Evolutionary conservation across 495 filamentous ascomycete genomes (phyloP), one percentile per base, ranked within the genome.

Genomic region (Parachaetomium inaequale): DNA sequence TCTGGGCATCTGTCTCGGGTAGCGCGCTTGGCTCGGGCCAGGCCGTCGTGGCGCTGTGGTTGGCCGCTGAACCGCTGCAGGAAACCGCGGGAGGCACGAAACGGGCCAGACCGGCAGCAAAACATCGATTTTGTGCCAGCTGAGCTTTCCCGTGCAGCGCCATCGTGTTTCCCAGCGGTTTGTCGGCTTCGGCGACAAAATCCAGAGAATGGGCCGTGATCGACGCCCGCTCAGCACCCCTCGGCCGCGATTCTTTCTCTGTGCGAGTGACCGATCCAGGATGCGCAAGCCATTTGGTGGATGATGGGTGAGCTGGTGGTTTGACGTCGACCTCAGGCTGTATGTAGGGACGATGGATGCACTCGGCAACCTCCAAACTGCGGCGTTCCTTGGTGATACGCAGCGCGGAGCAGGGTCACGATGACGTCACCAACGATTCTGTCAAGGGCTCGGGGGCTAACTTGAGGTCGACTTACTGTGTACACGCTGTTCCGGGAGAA

Each of bases 1-100:
- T n/a, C n/a, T n/a, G n/a, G n/a, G n/a, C n/a, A n/a, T 10, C 25
- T 38, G 52, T 55, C 52, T 55, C 52, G 21, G 52, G n/a, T 40
- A 17, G 52, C 52, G 19, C 19, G 21, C 32, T 32, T 38, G 51
- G 5, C n/a, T 36, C 19, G 4, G 12, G 28, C 25, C 14, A 17
- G 38, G 38, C 3, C 12, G 12, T 15, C 14, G 14, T 15, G 38
- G 12, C 15, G 12, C 23, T 50, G n/a, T 36, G 50, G 29, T 53
- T 43, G 40, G 40, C 40, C n/a, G 17, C 12, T 5, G 14, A 17
- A 40, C 6, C 12, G 12, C 10, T 40, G 36, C 36, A 17, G 17
- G 36, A 40, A 40, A 40, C 36, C 36, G 12, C 36, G 4, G 34
- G 10, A 17, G 36, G 17, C 10, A n/a, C 36, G 36, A 40, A 40